Evolutionary conservation across 208 protist genomes (phyloP), one percentile per base, ranked within the genome.

Genomic region (Novymonas esmeraldas): DNA sequence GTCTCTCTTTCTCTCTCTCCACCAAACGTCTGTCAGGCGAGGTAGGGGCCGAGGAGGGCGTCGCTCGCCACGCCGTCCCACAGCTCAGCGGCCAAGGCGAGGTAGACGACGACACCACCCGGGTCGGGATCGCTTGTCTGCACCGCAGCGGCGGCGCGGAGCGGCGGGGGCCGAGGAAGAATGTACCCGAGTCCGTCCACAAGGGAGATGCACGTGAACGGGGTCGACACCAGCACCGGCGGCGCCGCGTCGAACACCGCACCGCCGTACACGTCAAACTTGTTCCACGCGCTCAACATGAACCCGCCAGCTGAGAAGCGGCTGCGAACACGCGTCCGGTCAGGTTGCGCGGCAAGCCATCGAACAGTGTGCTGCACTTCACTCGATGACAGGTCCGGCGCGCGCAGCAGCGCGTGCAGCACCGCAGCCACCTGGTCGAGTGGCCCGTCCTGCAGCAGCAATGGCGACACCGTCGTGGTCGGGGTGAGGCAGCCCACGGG

Each of bases 261-360:
- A 20, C 64, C 51, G 46, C 45, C 48, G 60, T 73, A 76, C 13
- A 76, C 22, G 24, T 66, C 51, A n/a, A 83, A 54, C 50, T 67
- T 67, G 14, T 73, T 79, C 72, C 59, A 73, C 52, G 70, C 63
- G 22, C 63, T 76, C 41, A 70, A 54, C 66, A 70, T 73, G 29
- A 78, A 57, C n/a, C 76, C 72, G 26, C 72, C 42, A 0, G 16
- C 42, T 2, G 38, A 14, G 38, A 76, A 76, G 38, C 29, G 50
- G 41, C 9, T 45, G 50, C 48, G 39, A 10, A 78, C 55, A n/a
- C 66, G 42, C 45, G 59, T 52, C 59, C 46, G 63, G 36, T 75
- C 60, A 16, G 50, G 41, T 57, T 79, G 58, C 39, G 72, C 56
- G 11, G 56, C 33, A 2, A 76, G 16, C 62, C 76, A 82, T 1